Conservation (phyloP, 768 basidiomycete species). For the Boletus rubescentipes region DNA sequence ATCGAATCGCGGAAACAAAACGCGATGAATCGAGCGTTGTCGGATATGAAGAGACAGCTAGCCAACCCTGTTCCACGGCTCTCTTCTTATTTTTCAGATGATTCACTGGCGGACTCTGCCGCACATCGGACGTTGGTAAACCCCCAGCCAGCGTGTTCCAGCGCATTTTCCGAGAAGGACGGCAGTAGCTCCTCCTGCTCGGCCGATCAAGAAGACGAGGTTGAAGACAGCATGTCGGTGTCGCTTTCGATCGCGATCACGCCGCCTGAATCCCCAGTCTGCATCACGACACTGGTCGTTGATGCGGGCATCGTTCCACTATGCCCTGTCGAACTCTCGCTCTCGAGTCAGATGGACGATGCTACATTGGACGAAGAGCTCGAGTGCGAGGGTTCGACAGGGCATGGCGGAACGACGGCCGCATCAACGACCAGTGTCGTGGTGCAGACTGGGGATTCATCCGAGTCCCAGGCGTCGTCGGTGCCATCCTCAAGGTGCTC, state of each 20-base stretch:
- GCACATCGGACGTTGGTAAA: not conserved
- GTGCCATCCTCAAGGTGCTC: not conserved
- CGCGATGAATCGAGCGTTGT: conserved; percentile 1
- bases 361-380: not conserved
- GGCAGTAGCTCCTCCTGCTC: not conserved
- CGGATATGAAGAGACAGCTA: conserved; percentile 7
- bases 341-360: not conserved
- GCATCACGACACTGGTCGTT: not conserved
- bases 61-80: conserved; percentile 9
- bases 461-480: not conserved
- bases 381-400: not conserved
- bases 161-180: not conserved
- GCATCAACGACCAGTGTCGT: not conserved
- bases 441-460: not conserved
- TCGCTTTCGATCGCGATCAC: not conserved
- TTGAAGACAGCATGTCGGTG: not conserved
- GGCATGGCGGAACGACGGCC: not conserved
- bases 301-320: not conserved
- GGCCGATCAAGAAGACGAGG: conserved; percentile 8
- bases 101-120: conserved; percentile 1
- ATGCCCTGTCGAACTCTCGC: not conserved
- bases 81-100: conserved; percentile 10
- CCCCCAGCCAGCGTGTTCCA: not conserved
- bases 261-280: not conserved
- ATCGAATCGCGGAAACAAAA: conserved; percentile 11